These are phyloP conservation scores for Penicillium janthinellum DNA, from an alignment of 2,329 filamentous ascomycete species.

Conservation along the genomic window DNA sequence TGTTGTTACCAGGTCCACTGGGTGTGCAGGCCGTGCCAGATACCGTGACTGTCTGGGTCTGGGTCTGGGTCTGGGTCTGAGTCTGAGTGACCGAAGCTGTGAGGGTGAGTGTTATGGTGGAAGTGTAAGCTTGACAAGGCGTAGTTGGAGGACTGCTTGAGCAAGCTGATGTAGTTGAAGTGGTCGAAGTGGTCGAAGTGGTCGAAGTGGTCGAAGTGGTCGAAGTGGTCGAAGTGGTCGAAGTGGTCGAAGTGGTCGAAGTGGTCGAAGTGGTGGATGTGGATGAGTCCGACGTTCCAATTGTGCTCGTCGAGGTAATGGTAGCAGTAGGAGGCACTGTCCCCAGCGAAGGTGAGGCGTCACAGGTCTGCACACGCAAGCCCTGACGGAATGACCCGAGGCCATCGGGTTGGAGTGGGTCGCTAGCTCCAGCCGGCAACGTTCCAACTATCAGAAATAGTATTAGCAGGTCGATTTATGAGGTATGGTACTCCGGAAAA, in stretches of 20 bases:
- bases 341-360: slow-evolving; percentile 27
- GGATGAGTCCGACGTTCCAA: neutral
- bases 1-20: neutral
- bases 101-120: slow-evolving; percentile 7
- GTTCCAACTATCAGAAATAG: slow-evolving; percentile 22
- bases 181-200: neutral
- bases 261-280: slow-evolving; percentile 1
- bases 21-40: neutral
- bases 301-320: slow-evolving; percentile 6
- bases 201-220: slow-evolving; percentile 1
- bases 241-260: neutral
- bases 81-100: slow-evolving; percentile 8
- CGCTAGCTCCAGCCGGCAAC: slow-evolving; percentile 22
- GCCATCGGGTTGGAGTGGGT: slow-evolving; percentile 24
- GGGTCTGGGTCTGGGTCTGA: neutral
- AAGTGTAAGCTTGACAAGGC: neutral
- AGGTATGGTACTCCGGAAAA: too few relatives aligned
- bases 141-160: neutral
- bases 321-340: slow-evolving; percentile 15
- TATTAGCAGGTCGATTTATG: neutral
- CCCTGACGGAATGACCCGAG: slow-evolving; percentile 26
- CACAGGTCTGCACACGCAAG: slow-evolving; percentile 24
- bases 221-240: neutral
- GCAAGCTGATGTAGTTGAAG: neutral
- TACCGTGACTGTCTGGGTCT: slow-evolving; percentile 4